A percentile compares a stretch with the other conserved stretches of the same genome.
Evolutionary conservation across 1,139 yeast species (phyloP).

Genomic region (Candida sojae): DNA sequence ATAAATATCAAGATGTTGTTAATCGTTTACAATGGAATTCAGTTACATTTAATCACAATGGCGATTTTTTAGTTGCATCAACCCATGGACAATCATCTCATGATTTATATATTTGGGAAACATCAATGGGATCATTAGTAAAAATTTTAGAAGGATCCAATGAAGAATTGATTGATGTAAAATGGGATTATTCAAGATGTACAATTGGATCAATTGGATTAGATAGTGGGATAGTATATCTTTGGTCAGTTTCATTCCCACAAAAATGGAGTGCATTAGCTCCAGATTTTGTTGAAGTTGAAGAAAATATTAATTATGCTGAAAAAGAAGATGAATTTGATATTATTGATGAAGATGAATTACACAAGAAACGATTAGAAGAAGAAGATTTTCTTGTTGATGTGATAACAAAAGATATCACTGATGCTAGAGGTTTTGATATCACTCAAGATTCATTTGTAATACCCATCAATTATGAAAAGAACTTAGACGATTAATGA

Average conservation of each 20-base stretch:
- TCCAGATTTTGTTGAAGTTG: conserved; percentile 94
- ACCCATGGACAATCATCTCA: conserved; percentile 86
- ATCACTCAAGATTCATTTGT: conserved; percentile 41
- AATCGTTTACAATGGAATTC: conserved; percentile 89
- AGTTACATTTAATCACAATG: conserved; percentile 72
- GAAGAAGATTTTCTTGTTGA: conserved; percentile 75
- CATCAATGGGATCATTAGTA: conserved; percentile 80
- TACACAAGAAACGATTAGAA: conserved; percentile 58
- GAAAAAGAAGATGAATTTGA: conserved; percentile 95
- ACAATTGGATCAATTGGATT: conserved; percentile 84
- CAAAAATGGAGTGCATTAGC: conserved; percentile 98
- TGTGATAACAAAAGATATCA: conserved; percentile 58
- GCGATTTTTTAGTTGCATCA: conserved; percentile 85
- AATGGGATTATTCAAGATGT: conserved; percentile 80
- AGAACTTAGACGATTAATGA: conserved; percentile 9
- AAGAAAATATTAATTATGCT: conserved; percentile 84
- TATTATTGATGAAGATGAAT: conserved; percentile 64
- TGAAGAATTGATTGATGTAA: conserved; percentile 80
- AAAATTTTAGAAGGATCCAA: conserved; percentile 92
- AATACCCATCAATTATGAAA: conserved; percentile 44
- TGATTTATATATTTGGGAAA: conserved; percentile 92
- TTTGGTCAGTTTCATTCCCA: conserved; percentile 83
- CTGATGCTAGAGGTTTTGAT: conserved; percentile 71
- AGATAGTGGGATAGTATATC: conserved; percentile 79
- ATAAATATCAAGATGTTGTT: conserved; percentile 88